Base-by-base conservation (phyloP, 2,329 filamentous ascomycete species). In the Aciculosporium take region DNA sequence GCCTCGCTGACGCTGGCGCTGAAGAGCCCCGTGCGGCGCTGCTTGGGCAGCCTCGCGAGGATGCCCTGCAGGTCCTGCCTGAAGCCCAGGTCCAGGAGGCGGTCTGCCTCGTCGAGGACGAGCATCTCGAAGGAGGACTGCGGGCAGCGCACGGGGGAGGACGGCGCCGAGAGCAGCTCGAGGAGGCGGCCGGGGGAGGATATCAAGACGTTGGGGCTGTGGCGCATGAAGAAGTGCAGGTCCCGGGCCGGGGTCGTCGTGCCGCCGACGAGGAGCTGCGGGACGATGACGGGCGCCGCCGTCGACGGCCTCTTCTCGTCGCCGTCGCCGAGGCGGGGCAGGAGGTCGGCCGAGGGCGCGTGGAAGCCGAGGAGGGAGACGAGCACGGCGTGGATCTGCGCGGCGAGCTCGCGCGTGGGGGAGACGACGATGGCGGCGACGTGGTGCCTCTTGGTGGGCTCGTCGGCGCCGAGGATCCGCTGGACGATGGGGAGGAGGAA, bases 1-100 rank as follows among this genome's bases (percentile, higher is more conserved):
- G 91, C 91, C 56, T 96, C 91, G 52, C 83, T 91, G n/a, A 98
- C 84, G 53, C 84, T 93, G 10, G 91, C 91, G 54, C 86, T 94
- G 63, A 96, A 98, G 0, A 98, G 66, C 0, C 91, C 91, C 0
- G 91, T 98, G 37, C 91, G 74, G 39, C 91, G 72, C 58, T 98
- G 91, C 56, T 98, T 98, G 0, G 91, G 91, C 5, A 98, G 65
- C 13, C 83, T 74, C 0, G 77, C 76, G 18, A 98, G 65, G 31
- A 96, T 94, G 42, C 78, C 84, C 51, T 91, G 85, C 23, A 98
- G 63, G 50, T 94, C 87, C 42, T 84, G 80, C 59, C 93, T 91
- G 63, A 98, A 96, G 5, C 93, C 91, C 18, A 96, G 71, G 61
- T 98, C 91, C 9, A 98, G 69, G 21, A 98, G 66, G 45, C 91